These are phyloP conservation scores for Leccinum boreale DNA, from an alignment of 768 basidiomycete species.

Conservation along the genomic window DNA sequence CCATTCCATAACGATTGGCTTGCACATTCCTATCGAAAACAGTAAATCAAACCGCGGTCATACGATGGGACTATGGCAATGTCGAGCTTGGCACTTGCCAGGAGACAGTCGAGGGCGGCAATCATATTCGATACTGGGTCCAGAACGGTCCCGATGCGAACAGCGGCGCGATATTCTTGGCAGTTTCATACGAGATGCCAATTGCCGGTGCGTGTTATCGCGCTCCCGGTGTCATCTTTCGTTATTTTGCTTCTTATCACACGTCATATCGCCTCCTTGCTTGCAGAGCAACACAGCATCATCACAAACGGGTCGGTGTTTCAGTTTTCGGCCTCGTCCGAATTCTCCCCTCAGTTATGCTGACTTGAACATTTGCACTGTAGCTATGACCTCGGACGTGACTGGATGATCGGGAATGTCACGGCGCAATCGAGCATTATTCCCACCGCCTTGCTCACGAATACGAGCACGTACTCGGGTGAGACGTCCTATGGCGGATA, in stretches of 20 bases:
- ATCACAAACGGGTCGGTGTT: conserved; percentile 57
- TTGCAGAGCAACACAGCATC: conserved; percentile 63
- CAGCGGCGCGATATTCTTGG: conserved; percentile 75
- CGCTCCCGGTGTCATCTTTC: conserved; percentile 3
- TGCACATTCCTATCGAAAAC: conserved; percentile 1
- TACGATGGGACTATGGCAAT: conserved; percentile 83
- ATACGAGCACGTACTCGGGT: conserved; percentile 58
- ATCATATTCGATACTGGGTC: conserved; percentile 87
- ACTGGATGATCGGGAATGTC: conserved; percentile 83
- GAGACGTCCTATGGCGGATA: conserved; percentile 62
- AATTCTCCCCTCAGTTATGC: neutral
- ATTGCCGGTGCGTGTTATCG: conserved; percentile 44
- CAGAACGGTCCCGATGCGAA: conserved; percentile 66
- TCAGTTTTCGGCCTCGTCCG: neutral
- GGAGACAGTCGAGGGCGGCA: conserved; percentile 83
- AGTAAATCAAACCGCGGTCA: conserved; percentile 83
- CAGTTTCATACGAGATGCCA: conserved; percentile 69
- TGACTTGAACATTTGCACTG: neutral
- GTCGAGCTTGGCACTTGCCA: conserved; percentile 78
- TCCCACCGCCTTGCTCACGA: conserved; percentile 31
- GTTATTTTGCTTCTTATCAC: neutral
- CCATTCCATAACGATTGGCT: neutral
- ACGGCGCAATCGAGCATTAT: conserved; percentile 42
- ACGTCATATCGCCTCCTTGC: neutral
- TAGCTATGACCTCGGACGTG: conserved; percentile 78